Conservation (phyloP, 768 basidiomycete genomes). For the Auriculariales sp. region DNA sequence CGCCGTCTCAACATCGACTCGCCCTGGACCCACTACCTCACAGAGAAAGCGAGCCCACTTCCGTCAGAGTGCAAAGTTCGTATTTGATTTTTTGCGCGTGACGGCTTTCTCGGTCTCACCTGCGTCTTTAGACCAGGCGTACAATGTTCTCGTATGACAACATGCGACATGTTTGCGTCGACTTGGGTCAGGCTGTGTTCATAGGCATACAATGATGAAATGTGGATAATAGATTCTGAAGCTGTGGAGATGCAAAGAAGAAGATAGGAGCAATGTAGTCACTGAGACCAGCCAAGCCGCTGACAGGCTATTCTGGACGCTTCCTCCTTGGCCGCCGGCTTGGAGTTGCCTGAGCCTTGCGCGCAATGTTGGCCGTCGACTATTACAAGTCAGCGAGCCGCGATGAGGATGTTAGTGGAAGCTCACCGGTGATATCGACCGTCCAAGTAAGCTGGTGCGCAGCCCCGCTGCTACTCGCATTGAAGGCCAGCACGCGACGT, state of each 20-base stretch:
- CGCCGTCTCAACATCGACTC: neutral
- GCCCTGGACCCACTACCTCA: too few species aligned
- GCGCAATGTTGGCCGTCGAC: neutral
- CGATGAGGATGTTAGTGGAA: neutral
- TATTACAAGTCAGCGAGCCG: neutral
- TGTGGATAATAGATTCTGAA: neutral
- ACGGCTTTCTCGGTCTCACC: too few species aligned
- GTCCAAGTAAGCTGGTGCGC: neutral
- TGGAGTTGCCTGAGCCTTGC: neutral
- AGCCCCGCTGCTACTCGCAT: neutral
- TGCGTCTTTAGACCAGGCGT: neutral
- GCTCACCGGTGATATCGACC: neutral
- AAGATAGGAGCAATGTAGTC: neutral
- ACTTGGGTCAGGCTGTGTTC: neutral
- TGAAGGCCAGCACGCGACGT: neutral
- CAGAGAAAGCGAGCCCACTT: too few species aligned
- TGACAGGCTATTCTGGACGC: neutral
- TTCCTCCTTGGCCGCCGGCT: neutral
- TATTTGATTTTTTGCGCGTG: too few species aligned
- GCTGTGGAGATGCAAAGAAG: neutral
- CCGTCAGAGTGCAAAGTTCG: too few species aligned
- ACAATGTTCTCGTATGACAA: neutral
- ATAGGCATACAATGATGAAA: neutral
- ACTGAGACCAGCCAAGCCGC: neutral
- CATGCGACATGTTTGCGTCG: neutral